phyloP scores from a whole-genome alignment of 768 basidiomycete genomes.

The Boletus pseudopeckii region DNA sequence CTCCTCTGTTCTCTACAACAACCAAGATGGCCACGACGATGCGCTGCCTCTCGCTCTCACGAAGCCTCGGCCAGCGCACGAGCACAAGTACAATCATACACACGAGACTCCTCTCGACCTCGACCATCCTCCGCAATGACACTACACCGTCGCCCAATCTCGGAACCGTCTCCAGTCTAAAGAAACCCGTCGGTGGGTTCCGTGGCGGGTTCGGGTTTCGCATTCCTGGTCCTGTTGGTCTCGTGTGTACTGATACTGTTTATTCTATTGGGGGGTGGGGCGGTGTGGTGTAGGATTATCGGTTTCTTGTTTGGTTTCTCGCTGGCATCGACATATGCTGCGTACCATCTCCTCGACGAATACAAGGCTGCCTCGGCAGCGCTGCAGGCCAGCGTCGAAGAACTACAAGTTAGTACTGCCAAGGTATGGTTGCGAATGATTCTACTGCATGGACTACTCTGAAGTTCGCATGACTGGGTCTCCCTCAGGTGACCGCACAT shows the following conservation, averaged over 20 bases:
- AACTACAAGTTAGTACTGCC: slow-evolving; percentile 78
- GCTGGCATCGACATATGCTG: slow-evolving; percentile 78
- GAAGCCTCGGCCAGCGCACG: slow-evolving; percentile 11
- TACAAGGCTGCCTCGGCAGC: slow-evolving; percentile 87
- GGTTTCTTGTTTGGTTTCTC: slow-evolving; percentile 91
- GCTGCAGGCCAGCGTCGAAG: slow-evolving; percentile 82
- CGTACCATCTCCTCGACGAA: slow-evolving; percentile 87
- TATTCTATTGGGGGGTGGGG: background rate
- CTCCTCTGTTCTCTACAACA: background rate
- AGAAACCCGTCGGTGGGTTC: slow-evolving; percentile 74
- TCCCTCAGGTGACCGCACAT: slow-evolving; percentile 70
- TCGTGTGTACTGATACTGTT: background rate
- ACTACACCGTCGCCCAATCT: slow-evolving; percentile 42
- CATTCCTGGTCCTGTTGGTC: slow-evolving; percentile 5
- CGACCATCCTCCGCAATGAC: slow-evolving; percentile 43
- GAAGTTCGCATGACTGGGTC: background rate
- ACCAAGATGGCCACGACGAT: slow-evolving; percentile 37
- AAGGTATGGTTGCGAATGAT: slow-evolving; percentile 45
- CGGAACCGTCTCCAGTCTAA: slow-evolving; percentile 53
- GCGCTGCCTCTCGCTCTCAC: slow-evolving; percentile 26
- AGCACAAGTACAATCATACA: slow-evolving; percentile 3
- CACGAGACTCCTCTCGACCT: slow-evolving; percentile 43
- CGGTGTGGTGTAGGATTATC: slow-evolving; percentile 50
- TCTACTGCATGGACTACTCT: background rate
- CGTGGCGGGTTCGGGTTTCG: slow-evolving; percentile 52